Conservation (phyloP, 1,139 yeast genomes). For the Debaryomyces subglobosus region DNA sequence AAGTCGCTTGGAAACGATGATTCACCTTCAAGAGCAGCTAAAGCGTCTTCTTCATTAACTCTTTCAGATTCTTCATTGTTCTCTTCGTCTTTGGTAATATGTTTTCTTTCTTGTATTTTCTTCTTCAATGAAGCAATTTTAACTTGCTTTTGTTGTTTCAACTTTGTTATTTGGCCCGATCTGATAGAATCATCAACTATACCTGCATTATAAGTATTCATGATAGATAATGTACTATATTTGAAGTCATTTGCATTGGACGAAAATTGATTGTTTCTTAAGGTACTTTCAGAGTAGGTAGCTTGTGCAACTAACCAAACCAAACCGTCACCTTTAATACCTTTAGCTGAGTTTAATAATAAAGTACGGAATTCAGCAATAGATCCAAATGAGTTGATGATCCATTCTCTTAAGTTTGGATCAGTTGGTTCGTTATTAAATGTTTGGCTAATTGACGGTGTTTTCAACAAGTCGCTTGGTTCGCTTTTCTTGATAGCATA, state of each 20-base stretch:
- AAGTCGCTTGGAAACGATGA: slow-evolving; percentile 18
- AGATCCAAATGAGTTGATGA: slow-evolving; percentile 66
- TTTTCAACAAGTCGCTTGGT: slow-evolving; percentile 40
- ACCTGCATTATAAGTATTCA: slow-evolving; percentile 79
- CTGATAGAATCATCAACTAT: slow-evolving; percentile 59
- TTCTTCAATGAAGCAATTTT: slow-evolving; percentile 30
- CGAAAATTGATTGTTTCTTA: slow-evolving; percentile 22
- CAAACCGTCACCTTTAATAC: slow-evolving; percentile 74
- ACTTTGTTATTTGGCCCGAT: slow-evolving; percentile 50
- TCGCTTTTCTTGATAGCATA: slow-evolving; percentile 21
- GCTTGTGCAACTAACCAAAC: slow-evolving; percentile 75
- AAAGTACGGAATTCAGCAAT: slow-evolving; percentile 66
- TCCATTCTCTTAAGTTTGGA: slow-evolving; percentile 43
- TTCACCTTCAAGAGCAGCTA: slow-evolving; percentile 10
- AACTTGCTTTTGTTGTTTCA: slow-evolving; percentile 39
- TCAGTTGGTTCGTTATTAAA: slow-evolving; percentile 43
- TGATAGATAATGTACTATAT: slow-evolving; percentile 55
- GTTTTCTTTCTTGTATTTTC: slow-evolving; percentile 17
- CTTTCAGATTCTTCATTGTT: slow-evolving; percentile 13
- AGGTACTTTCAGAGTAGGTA: slow-evolving; percentile 32
- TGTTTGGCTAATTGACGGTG: slow-evolving; percentile 35
- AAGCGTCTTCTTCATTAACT: slow-evolving; percentile 13
- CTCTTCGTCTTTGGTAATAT: slow-evolving; percentile 15
- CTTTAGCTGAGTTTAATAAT: slow-evolving; percentile 60
- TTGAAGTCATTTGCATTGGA: slow-evolving; percentile 29